phyloP scores from a whole-genome alignment of 768 basidiomycete species.

The Phaeotremella fagi region DNA sequence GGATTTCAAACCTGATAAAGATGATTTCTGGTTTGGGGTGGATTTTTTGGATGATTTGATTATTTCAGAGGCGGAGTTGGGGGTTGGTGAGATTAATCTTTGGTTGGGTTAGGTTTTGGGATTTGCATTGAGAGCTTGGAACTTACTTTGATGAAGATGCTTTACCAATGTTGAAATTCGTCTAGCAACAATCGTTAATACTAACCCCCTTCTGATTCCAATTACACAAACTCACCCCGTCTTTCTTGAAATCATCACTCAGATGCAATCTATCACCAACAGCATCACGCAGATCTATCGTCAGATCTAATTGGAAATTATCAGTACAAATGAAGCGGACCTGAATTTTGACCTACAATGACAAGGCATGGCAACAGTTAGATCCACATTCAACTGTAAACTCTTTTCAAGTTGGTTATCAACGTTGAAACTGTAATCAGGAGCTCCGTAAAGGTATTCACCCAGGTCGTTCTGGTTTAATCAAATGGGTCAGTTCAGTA shows the following conservation, averaged over 20 bases:
- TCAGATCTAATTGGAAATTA: slow-evolving; percentile 57
- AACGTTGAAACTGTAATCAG: slow-evolving; percentile 81
- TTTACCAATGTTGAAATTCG: slow-evolving; percentile 73
- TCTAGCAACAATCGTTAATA: slow-evolving; percentile 47
- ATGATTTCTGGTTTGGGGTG: slow-evolving; percentile 29
- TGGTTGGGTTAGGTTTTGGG: background rate
- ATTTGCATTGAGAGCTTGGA: background rate
- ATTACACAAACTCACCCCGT: slow-evolving; percentile 61
- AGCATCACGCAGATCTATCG: slow-evolving; percentile 83
- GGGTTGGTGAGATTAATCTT: slow-evolving; percentile 15
- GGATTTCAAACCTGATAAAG: slow-evolving; percentile 30
- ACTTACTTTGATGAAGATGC: slow-evolving; percentile 64
- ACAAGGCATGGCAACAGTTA: slow-evolving; percentile 91
- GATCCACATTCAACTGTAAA: slow-evolving; percentile 83
- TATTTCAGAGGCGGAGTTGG: slow-evolving; percentile 36
- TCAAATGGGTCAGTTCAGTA: background rate
- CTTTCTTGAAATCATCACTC: slow-evolving; percentile 70
- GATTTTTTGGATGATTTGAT: slow-evolving; percentile 28
- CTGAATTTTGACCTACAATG: slow-evolving; percentile 59
- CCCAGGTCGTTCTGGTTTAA: slow-evolving; percentile 65
- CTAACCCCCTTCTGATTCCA: slow-evolving; percentile 67
- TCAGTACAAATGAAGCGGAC: background rate
- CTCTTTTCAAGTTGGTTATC: slow-evolving; percentile 58
- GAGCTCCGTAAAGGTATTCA: slow-evolving; percentile 92
- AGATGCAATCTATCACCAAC: slow-evolving; percentile 88